A percentile compares a stretch with the other conserved stretches of the same genome.
phyloP scores from a whole-genome alignment of 2,329 filamentous ascomycete genomes.

The Arthrobotrys iridis region DNA sequence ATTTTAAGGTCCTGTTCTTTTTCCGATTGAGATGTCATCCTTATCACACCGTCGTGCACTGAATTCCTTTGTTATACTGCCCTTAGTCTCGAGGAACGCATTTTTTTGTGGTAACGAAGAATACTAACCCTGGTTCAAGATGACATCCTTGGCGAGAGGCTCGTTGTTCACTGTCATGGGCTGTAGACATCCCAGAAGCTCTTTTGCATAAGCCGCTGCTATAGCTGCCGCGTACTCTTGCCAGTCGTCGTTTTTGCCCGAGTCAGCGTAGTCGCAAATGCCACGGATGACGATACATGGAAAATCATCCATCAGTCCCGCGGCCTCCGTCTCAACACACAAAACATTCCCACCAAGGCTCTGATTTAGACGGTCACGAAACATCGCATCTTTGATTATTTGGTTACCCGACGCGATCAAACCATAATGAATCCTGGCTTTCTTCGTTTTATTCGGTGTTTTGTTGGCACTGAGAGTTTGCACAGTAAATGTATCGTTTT shows the following conservation, averaged over 20 bases:
- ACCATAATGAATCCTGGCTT: constrained; percentile 4
- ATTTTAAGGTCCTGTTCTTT: constrained; percentile 1
- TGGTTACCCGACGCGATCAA: constrained; percentile 13
- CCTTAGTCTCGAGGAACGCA: no score
- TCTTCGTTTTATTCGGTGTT: not conserved
- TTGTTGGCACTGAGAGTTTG: no score
- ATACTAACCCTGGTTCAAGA: constrained; percentile 14
- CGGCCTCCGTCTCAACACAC: no score
- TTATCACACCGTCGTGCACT: not conserved
- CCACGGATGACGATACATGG: no score
- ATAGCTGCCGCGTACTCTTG: constrained; percentile 46
- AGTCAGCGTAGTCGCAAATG: constrained; percentile 56
- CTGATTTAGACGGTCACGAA: constrained; percentile 52
- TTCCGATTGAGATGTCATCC: not conserved
- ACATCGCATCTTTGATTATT: constrained; percentile 56
- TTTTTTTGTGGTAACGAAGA: no score
- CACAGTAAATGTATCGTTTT: no score
- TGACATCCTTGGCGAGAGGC: constrained; percentile 1
- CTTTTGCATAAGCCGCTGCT: constrained; percentile 51
- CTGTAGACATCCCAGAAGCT: constrained; percentile 24
- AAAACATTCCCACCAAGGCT: not conserved
- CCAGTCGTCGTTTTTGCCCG: constrained; percentile 54
- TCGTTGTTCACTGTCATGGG: not conserved
- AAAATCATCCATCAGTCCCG: no score
- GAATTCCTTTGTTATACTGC: constrained; percentile 56